A percentile compares a stretch with the other conserved stretches of the same genome.
phyloP scores from a whole-genome alignment of 805 yeast species.

The Starmera amethionina region DNA sequence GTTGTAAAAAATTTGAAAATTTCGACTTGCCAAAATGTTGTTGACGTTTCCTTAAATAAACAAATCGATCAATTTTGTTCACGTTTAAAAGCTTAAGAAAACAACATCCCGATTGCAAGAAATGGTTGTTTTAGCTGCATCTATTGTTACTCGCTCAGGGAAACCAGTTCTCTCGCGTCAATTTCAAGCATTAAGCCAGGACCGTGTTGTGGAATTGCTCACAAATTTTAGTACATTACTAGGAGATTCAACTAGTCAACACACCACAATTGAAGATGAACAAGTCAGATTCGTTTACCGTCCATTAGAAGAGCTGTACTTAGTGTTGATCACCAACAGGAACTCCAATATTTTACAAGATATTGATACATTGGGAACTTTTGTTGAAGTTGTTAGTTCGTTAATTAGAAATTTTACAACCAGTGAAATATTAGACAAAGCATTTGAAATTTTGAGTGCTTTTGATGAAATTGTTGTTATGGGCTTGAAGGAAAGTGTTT shows the following conservation, averaged over 20 bases:
- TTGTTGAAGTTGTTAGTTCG: slow-evolving; percentile 72
- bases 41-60: no score
- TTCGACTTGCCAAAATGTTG: no score
- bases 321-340: slow-evolving; percentile 83
- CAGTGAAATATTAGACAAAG: slow-evolving; percentile 69
- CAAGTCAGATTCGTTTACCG: slow-evolving; percentile 89
- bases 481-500: slow-evolving; percentile 85
- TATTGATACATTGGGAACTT: slow-evolving; percentile 80
- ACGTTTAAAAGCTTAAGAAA: no score
- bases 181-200: slow-evolving; percentile 75
- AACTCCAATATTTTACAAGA: slow-evolving; percentile 91
- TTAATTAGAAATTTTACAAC: slow-evolving; percentile 68
- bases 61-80: no score
- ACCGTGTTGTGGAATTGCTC: slow-evolving; percentile 75
- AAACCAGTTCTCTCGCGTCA: slow-evolving; percentile 89
- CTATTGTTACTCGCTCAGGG: slow-evolving; percentile 89
- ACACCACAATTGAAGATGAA: slow-evolving; percentile 90
- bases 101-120: neutral
- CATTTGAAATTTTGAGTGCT: slow-evolving; percentile 84
- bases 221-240: slow-evolving; percentile 80
- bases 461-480: slow-evolving; percentile 88
- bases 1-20: no score
- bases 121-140: slow-evolving; percentile 83
- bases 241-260: slow-evolving; percentile 62
- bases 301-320: slow-evolving; percentile 89